These are phyloP conservation scores for Chytriomyces sp. DNA, from an alignment of 192 early-diverging fungal species.

Conservation along the genomic window DNA sequence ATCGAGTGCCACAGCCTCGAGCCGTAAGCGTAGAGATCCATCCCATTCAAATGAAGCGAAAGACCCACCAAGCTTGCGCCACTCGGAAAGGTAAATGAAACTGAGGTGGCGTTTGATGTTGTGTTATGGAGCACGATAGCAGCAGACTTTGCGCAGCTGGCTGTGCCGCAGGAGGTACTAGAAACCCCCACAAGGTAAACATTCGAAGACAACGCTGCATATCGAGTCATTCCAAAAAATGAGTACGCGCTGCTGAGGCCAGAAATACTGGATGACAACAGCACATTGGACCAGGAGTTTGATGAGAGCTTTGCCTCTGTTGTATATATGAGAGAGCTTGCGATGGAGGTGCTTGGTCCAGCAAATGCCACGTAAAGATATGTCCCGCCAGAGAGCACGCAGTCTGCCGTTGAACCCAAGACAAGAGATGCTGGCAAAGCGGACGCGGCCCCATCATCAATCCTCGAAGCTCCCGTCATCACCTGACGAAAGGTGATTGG, in stretches of 20 bases:
- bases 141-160: constrained; percentile 1
- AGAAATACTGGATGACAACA: constrained; percentile 6
- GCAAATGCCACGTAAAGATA: constrained; percentile 16
- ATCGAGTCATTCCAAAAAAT: constrained; percentile 4
- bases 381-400: not conserved
- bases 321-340: constrained; percentile 27
- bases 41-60: constrained; percentile 26
- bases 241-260: not conserved
- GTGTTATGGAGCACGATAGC: constrained; percentile 20
- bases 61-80: not conserved
- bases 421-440: not conserved
- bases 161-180: not conserved
- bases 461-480: constrained; percentile 12
- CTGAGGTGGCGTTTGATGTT: not conserved
- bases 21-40: constrained; percentile 37
- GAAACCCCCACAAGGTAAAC: constrained; percentile 26
- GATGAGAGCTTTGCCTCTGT: not conserved
- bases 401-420: not conserved
- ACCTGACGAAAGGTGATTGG: not conserved
- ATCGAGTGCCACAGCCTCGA: constrained; percentile 33
- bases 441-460: not conserved
- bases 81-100: constrained; percentile 16
- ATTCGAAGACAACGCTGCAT: not conserved
- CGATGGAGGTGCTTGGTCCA: not conserved
- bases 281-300: constrained; percentile 8